phyloP scores from a whole-genome alignment of 2,329 filamentous ascomycete genomes.

The Alternaria tenuissima region DNA sequence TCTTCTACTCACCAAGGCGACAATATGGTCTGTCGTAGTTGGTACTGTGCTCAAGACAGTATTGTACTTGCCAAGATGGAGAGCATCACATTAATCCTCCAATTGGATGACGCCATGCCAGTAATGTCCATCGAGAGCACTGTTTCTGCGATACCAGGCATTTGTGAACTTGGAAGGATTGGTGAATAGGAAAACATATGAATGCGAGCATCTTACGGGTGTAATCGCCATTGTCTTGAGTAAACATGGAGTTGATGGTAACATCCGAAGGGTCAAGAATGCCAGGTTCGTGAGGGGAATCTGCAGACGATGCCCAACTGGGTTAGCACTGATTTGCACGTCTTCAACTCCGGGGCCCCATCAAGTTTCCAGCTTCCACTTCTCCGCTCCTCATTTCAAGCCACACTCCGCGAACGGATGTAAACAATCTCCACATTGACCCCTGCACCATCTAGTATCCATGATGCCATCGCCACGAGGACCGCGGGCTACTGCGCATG shows the following conservation, averaged over 20 bases:
- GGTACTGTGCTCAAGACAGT: neutral
- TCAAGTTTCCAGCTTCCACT: neutral
- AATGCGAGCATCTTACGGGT: neutral
- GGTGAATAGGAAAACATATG: neutral
- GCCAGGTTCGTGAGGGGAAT: neutral
- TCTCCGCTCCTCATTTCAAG: neutral
- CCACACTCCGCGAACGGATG: neutral
- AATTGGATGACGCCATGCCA: neutral
- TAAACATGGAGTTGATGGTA: neutral
- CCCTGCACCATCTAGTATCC: constrained; percentile 2
- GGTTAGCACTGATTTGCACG: neutral
- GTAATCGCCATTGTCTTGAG: neutral
- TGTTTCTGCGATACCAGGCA: neutral
- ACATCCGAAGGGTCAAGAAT: neutral
- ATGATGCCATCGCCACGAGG: constrained; percentile 17
- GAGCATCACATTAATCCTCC: neutral
- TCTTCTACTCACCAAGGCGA: neutral
- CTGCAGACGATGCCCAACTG: neutral
- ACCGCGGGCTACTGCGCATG: constrained; percentile 9
- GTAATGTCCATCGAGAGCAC: no score
- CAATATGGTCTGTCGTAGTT: neutral
- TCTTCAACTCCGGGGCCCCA: neutral
- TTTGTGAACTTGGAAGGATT: neutral
- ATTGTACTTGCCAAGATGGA: neutral
- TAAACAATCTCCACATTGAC: neutral